Evolutionary conservation across 2,329 filamentous ascomycete species (phyloP), one percentile per base, ranked within the genome.

Genomic region (Sordariomycetes sp.): DNA sequence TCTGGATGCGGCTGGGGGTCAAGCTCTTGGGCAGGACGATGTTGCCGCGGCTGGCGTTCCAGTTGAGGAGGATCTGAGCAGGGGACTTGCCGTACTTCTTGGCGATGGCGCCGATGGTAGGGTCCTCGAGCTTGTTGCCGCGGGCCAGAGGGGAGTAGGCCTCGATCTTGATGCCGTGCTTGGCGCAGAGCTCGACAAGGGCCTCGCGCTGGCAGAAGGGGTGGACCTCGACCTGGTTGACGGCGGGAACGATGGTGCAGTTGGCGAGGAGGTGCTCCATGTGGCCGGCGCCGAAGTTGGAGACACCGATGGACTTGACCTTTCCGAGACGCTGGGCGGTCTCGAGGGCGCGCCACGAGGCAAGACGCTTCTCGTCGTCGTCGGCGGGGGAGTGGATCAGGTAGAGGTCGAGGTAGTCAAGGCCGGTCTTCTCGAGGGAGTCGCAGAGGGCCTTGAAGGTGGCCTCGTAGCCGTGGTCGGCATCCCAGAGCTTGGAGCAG

Each of bases 151-250:
- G 61, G 27, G 82, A 84, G 56, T 78, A 80, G 2, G 70, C 72
- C 29, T 66, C 59, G 3, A 71, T 58, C 8, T 68, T 66, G 44
- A 83, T 81, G 38, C 60, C 55, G 46, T 78, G 57, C 46, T 68
- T 56, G 41, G 64, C 62, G 54, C 69, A 72, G 54, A 70, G 80
- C 18, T 65, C 57, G 19, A 82, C 44, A 6, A 82, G 59, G 30
- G 65, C 61, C 21, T 65, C 63, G 49, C 79, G 79, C 54, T 80
- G 78, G 39, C 81, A 65, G 55, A 85, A 83, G 2, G 83, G 82
- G 57, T 90, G 82, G 43, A 75, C 76, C 62, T 88, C 84, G 47
- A 88, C 80, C 65, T 90, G 84, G 63, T 90, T 87, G 42, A 82
- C 70, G 5, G 73, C 77, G 0, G 84, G 84, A 1, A 65, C 50